A percentile compares a stretch with the other conserved stretches of the same genome.
These are phyloP conservation scores for Pseudopyrenochaeta lycopersici DNA, from an alignment of 2,329 filamentous ascomycete genomes.

Conservation along the genomic window DNA sequence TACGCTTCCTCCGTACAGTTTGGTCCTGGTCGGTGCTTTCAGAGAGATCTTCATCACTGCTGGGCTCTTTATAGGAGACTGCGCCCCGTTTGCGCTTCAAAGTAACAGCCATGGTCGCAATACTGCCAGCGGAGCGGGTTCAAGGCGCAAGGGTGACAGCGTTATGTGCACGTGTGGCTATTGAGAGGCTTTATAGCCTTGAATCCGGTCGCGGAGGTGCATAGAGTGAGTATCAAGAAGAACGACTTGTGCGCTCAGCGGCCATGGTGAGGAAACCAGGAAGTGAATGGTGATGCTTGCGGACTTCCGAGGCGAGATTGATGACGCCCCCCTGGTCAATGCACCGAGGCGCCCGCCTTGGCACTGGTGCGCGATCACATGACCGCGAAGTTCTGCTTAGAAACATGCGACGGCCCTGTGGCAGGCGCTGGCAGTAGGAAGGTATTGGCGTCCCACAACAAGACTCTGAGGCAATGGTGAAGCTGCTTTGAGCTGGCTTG, in stretches of 20 bases:
- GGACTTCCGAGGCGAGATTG: slow-evolving; percentile 8
- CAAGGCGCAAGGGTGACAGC: not conserved
- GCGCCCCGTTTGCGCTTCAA: slow-evolving; percentile 47
- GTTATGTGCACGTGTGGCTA: not conserved
- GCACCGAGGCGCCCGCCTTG: slow-evolving; percentile 2
- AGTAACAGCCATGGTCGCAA: slow-evolving; percentile 33
- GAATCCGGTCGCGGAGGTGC: slow-evolving; percentile 4
- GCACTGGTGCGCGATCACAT: slow-evolving; percentile 8
- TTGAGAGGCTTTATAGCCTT: slow-evolving; percentile 6
- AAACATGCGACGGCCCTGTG: not conserved
- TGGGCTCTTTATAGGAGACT: slow-evolving; percentile 49
- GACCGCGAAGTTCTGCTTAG: not conserved
- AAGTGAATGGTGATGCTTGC: slow-evolving; percentile 12
- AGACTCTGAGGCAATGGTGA: not conserved
- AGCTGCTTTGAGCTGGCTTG: not conserved
- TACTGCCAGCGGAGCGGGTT: not conserved
- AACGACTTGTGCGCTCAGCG: not conserved
- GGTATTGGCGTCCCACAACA: not conserved
- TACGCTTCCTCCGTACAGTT: slow-evolving; percentile 18
- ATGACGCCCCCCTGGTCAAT: slow-evolving; percentile 1
- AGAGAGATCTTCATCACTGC: slow-evolving; percentile 42
- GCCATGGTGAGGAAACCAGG: not conserved
- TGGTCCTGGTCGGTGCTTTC: slow-evolving; percentile 26
- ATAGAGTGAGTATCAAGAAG: not conserved
- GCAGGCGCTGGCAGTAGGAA: not conserved